A percentile compares a stretch with the other conserved stretches of the same genome.
phyloP scores from a whole-genome alignment of 345 rosid species.

The Rhizophora mangle region DNA sequence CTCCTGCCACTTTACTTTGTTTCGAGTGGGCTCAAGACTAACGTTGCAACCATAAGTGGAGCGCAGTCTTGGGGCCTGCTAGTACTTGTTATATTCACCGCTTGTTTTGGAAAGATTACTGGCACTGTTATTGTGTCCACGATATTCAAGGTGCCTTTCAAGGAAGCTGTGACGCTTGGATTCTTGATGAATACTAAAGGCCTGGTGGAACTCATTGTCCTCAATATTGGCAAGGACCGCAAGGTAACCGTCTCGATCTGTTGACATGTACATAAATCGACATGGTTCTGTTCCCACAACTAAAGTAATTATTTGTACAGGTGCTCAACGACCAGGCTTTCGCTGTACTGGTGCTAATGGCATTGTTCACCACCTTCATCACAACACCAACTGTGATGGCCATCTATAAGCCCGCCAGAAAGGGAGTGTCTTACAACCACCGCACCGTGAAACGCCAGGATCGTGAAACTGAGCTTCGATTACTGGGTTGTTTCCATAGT shows the following conservation, averaged over 20 bases:
- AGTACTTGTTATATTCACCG: slow-evolving; percentile 35
- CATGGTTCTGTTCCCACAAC: background rate
- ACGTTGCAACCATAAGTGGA: slow-evolving; percentile 40
- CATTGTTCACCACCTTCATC: slow-evolving; percentile 65
- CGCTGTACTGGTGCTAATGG: slow-evolving; percentile 62
- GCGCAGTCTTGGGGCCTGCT: slow-evolving; percentile 45
- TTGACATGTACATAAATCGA: too few relatives aligned
- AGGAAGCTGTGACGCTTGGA: slow-evolving; percentile 37
- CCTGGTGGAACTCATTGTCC: slow-evolving; percentile 47
- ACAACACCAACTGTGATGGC: slow-evolving; percentile 56
- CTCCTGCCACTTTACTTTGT: slow-evolving; percentile 44
- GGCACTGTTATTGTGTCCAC: slow-evolving; percentile 27
- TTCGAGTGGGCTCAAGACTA: slow-evolving; percentile 43
- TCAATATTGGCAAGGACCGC: slow-evolving; percentile 48
- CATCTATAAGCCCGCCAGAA: slow-evolving; percentile 58
- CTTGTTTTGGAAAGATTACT: slow-evolving; percentile 42
- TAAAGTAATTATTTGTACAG: slow-evolving; percentile 19
- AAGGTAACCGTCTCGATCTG: slow-evolving; percentile 21
- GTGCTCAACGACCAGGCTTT: slow-evolving; percentile 63
- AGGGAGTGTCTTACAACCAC: slow-evolving; percentile 49
- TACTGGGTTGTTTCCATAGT: slow-evolving; percentile 63
- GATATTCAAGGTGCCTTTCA: slow-evolving; percentile 27
- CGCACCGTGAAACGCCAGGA: slow-evolving; percentile 49
- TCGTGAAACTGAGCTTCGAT: slow-evolving; percentile 47
- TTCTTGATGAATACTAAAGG: slow-evolving; percentile 54